Base-by-base conservation (phyloP, 2,329 filamentous ascomycete species). In the Lachnellula suecica region DNA sequence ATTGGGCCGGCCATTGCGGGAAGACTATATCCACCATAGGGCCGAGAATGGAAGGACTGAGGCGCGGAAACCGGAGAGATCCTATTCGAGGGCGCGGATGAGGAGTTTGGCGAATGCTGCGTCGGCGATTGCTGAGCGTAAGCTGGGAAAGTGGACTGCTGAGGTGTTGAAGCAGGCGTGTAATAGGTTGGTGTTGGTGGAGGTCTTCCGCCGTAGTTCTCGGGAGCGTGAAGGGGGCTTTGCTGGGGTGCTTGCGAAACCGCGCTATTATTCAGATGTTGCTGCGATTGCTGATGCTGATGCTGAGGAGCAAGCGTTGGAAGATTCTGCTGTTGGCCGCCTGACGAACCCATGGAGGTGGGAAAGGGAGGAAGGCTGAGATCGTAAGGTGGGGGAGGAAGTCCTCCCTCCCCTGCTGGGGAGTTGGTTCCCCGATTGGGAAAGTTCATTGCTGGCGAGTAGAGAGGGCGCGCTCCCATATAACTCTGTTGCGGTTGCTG, bases 321-420 rank as follows among this genome's bases (percentile, higher is more conserved):
- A 47, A 79, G 67, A 25, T 58, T 61, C 44, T 62, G 58, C 45
- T 60, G 60, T 40, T 57, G 59, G 13, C 61, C 61, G 56, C 67
- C 73, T 27, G 72, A 69, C 17, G 79, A 76, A 49, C 80, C 79
- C 65, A 84, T 72, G 42, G 77, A 73, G 45, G 79, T 79, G 54
- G 84, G 78, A 67, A 86, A 90, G 29, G 84, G 76, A 41, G 84
- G 80, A 54, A 87, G 78, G 59, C 47, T 83, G 56, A 83, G 75
- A 58, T 88, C 85, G 70, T 86, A 90, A 6, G 85, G 79, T 54
- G 87, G 83, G 49, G 82, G 77, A 54, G 87, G 80, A 49, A 92
- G 74, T 44, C 77, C 78, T 65, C 90, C 83, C 44, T 74, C 76
- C 24, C 77, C 74, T 7, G 81, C 77, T 9, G 87, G 85, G 46